Base-by-base conservation (phyloP, 1,139 yeast species). In the Debaryomyces sp. region DNA sequence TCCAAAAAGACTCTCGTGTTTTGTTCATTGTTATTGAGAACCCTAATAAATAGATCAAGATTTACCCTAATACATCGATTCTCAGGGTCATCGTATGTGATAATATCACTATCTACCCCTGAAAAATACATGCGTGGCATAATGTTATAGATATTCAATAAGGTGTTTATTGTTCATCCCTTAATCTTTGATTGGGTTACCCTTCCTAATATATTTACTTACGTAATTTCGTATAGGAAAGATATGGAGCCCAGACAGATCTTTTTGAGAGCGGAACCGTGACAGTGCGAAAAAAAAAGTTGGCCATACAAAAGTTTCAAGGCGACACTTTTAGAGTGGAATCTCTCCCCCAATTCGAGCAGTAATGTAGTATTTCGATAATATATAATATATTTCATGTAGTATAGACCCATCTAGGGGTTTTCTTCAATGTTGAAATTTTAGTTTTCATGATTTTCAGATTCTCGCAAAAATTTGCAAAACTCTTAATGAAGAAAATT, bases 1-100 rank as follows among this genome's bases (percentile, higher is more conserved):
- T 41, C 44, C 32, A 41, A 41, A 17, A 41, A 41, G 23, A 33
- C 44, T 15, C 44, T 41, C 12, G 29, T 24, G 32, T 41, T 41
- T 41, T 41, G 29, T 41, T 41, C 24, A 7, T 24, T 21, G 17
- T 41, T 34, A 33, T 33, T 33, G 13, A 8, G 33, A 5, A 33
- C 38, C 5, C 23, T 23, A 10, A 5, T 10, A 24, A 12, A 41
- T 13, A 41, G 17, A 5, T 22, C 38, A 5, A 30, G 9, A 21
- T 41, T 33, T 41, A 41, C 15, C 10, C 15, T 22, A 33, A 41
- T 23, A 10, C 44, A 23, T 13, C 13, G 2, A 4, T 24, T 23
- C 3, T 8, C 15, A 10, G 44, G 44, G 8, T 41, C 30, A 41
- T 41, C 39, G 15, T 3, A 23, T 2, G 35, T 32, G 29, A 41